Evolutionary conservation across 2,329 filamentous ascomycete species (phyloP), one percentile per base, ranked within the genome.

Genomic region (Ceratocystis smalleyi): DNA sequence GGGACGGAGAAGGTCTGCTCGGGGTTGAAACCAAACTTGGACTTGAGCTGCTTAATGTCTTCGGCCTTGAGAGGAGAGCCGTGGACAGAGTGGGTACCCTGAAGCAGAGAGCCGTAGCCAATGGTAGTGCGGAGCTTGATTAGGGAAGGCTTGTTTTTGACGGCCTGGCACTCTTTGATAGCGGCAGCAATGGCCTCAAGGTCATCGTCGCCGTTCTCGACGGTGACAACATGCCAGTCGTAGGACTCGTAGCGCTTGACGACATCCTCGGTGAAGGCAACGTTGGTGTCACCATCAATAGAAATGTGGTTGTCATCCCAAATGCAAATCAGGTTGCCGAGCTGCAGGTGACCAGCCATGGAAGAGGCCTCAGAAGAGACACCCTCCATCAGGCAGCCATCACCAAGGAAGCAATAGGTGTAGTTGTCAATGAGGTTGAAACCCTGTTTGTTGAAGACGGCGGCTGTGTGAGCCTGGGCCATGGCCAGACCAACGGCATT

Each of bases 271-370:
- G 94, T 99, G 82, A 99, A 97, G 70, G 94, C 87, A 73, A 84
- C 86, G 79, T 94, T 94, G 79, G 88, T 97, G 81, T 96, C 88
- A 77, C 94, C 94, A 74, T 99, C 94, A 74, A 85, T 86, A 72
- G 82, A 95, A 74, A 99, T 97, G 77, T 96, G 88, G 84, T 99
- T 99, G 82, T 99, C 94, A 74, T 99, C 94, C 77, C 92, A 99
- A 78, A 99, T 83, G 77, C 84, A 85, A 77, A 97, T 97, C 73
- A 99, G 82, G 83, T 97, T 99, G 75, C 92, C 94, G 69, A 99
- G 85, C 83, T 97, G 88, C 77, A 97, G 83, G 81, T 99, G 94
- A 74, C 94, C 94, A 70, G 94, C 94, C 70, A 91, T 83, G 67
- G 91, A 96, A 71, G 83, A 89, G 72, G 94, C 92, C 81, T 99